Conservation (phyloP, 805 yeast genomes). For the Jamesozyma piceae region DNA sequence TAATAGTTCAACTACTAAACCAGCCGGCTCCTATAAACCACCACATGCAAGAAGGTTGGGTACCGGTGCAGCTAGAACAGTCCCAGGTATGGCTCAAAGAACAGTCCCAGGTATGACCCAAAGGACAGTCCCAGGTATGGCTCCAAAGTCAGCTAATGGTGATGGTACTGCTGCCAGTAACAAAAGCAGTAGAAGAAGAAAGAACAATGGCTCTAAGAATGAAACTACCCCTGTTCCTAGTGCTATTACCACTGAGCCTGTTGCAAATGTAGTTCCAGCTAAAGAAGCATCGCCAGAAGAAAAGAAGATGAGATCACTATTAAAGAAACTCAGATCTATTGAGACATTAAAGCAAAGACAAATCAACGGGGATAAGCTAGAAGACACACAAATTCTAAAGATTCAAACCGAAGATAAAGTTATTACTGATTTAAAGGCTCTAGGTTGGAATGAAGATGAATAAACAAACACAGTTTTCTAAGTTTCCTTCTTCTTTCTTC, state of each 20-base stretch:
- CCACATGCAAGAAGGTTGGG: slow-evolving; percentile 78
- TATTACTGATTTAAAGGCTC: slow-evolving; percentile 56
- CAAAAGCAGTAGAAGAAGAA: slow-evolving; percentile 68
- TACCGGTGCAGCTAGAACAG: slow-evolving; percentile 26
- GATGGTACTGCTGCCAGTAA: slow-evolving; percentile 48
- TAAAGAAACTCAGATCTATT: slow-evolving; percentile 93
- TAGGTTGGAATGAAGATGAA: slow-evolving; percentile 57
- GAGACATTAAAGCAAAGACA: slow-evolving; percentile 81
- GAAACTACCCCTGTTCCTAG: background rate
- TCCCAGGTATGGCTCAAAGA: slow-evolving; percentile 42
- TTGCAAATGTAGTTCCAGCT: slow-evolving; percentile 9
- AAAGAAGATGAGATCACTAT: slow-evolving; percentile 79
- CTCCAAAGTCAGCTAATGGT: background rate
- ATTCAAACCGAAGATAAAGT: slow-evolving; percentile 80
- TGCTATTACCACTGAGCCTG: slow-evolving; percentile 10
- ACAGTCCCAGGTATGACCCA: slow-evolving; percentile 44
- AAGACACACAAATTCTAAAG: slow-evolving; percentile 86
- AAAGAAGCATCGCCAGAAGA: slow-evolving; percentile 59
- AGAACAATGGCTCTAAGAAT: slow-evolving; percentile 33
- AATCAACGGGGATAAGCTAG: slow-evolving; percentile 73
- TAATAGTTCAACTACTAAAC: slow-evolving; percentile 33
- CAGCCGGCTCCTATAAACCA: slow-evolving; percentile 90
- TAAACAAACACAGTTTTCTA: background rate
- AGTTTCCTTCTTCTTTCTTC: background rate
- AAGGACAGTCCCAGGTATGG: slow-evolving; percentile 1